These are phyloP conservation scores for Pestalotiopsis sp. DNA, from an alignment of 2,329 filamentous ascomycete genomes.

Conservation along the genomic window DNA sequence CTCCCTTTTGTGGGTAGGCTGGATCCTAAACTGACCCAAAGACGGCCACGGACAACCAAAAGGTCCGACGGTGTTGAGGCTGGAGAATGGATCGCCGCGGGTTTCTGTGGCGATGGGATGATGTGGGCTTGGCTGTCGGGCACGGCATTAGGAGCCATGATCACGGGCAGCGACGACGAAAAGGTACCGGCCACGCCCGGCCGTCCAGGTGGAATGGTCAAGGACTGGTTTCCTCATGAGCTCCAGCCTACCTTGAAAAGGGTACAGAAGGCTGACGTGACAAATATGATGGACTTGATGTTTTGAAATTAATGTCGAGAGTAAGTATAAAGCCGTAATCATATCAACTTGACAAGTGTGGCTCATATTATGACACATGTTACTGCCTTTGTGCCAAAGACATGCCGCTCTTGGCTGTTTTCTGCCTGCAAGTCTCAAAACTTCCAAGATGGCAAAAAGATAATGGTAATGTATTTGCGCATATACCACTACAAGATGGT, in stretches of 20 bases:
- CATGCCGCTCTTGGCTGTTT: too few species aligned
- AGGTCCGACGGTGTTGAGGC: constrained; percentile 14
- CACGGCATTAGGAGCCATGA: constrained; percentile 47
- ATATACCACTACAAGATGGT: too few species aligned
- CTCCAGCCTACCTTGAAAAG: constrained; percentile 35
- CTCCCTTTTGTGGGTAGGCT: constrained; percentile 54
- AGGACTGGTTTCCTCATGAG: constrained; percentile 44
- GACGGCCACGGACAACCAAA: constrained; percentile 8
- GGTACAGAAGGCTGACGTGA: constrained; percentile 37
- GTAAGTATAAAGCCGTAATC: too few species aligned
- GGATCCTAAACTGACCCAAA: constrained; percentile 31
- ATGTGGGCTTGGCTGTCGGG: constrained; percentile 56
- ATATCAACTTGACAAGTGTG: too few species aligned
- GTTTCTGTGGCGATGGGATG: constrained; percentile 56
- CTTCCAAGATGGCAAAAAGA: too few species aligned
- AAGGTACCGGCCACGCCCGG: constrained; percentile 32
- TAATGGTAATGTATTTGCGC: too few species aligned
- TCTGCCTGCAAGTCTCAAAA: too few species aligned
- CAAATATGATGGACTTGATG: constrained; percentile 32
- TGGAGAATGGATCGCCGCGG: constrained; percentile 55
- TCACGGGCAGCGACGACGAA: constrained; percentile 40
- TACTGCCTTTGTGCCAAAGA: too few species aligned
- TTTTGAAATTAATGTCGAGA: background rate
- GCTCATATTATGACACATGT: too few species aligned
- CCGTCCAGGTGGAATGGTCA: constrained; percentile 37